phyloP scores from a whole-genome alignment of 2,329 filamentous ascomycete genomes.

The Onygena corvina region DNA sequence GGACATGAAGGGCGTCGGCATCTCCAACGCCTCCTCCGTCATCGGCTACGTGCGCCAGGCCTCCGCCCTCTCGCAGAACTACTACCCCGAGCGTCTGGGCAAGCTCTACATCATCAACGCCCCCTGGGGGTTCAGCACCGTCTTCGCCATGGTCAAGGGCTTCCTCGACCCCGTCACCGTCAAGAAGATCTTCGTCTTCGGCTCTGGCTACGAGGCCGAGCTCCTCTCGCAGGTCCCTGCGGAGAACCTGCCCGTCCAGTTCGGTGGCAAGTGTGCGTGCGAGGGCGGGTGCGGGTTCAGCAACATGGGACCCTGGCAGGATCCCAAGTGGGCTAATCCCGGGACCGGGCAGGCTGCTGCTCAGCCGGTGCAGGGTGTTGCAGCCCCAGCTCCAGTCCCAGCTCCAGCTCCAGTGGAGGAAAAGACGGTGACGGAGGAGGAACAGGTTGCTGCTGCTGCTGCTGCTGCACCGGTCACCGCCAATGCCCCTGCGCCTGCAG shows the following conservation, averaged over 20 bases:
- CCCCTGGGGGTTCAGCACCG: constrained; percentile 82
- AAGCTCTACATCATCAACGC: constrained; percentile 97
- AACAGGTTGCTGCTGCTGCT: not conserved
- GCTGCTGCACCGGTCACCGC: not conserved
- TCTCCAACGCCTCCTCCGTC: constrained; percentile 68
- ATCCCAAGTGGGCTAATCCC: constrained; percentile 32
- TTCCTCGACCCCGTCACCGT: constrained; percentile 97
- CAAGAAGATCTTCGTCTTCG: constrained; percentile 86
- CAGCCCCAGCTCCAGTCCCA: constrained; percentile 18
- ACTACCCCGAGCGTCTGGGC: constrained; percentile 94
- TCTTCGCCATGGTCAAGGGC: constrained; percentile 77
- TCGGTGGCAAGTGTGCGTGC: constrained; percentile 77
- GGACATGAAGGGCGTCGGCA: constrained; percentile 88
- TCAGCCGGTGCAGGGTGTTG: constrained; percentile 13
- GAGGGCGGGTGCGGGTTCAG: constrained; percentile 70
- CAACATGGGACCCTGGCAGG: constrained; percentile 77
- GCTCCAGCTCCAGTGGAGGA: constrained; percentile 21
- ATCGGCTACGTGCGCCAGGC: constrained; percentile 79
- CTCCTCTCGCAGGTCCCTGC: constrained; percentile 71
- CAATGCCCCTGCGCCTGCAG: not conserved
- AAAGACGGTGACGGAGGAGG: constrained; percentile 17
- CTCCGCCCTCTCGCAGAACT: constrained; percentile 88
- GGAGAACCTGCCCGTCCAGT: constrained; percentile 78
- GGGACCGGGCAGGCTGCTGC: constrained; percentile 34
- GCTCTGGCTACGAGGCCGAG: constrained; percentile 68